A percentile compares a stretch with the other conserved stretches of the same genome.
Evolutionary conservation across 306 rosid genomes (phyloP).

Genomic region (Mucuna pruriens): DNA sequence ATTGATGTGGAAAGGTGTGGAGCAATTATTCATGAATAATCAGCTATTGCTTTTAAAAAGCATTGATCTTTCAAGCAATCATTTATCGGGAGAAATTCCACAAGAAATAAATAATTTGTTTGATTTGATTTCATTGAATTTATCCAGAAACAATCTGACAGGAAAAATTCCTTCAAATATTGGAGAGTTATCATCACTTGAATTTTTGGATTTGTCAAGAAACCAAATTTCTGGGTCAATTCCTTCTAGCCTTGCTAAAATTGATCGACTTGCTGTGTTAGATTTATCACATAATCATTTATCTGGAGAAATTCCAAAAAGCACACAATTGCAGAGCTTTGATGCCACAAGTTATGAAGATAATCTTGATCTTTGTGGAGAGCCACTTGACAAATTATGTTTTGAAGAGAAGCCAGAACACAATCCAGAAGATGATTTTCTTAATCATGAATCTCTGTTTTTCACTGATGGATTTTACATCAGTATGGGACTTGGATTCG

Average conservation of each 20-base stretch:
- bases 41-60: background rate
- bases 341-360: background rate
- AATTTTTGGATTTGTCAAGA: conserved; percentile 36
- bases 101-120: background rate
- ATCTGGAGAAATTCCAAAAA: background rate
- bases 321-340: conserved; percentile 35
- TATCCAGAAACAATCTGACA: conserved; percentile 28
- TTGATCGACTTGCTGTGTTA: background rate
- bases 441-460: background rate
- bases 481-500: conserved; percentile 1
- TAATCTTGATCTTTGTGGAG: conserved; percentile 34
- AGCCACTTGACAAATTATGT: background rate
- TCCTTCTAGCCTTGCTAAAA: conserved; percentile 4
- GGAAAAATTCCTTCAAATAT: background rate
- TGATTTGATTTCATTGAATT: conserved; percentile 19
- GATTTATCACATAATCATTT: conserved; percentile 31
- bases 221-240: background rate
- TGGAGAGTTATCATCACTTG: conserved; percentile 2
- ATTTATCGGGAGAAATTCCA: conserved; percentile 1
- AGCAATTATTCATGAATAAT: background rate
- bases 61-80: conserved; percentile 37
- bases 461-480: background rate
- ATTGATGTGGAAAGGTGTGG: conserved; percentile 36
- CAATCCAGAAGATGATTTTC: background rate
- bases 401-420: background rate